These are phyloP conservation scores for Trametes sanguinea DNA, from an alignment of 768 basidiomycete species.

Conservation along the genomic window DNA sequence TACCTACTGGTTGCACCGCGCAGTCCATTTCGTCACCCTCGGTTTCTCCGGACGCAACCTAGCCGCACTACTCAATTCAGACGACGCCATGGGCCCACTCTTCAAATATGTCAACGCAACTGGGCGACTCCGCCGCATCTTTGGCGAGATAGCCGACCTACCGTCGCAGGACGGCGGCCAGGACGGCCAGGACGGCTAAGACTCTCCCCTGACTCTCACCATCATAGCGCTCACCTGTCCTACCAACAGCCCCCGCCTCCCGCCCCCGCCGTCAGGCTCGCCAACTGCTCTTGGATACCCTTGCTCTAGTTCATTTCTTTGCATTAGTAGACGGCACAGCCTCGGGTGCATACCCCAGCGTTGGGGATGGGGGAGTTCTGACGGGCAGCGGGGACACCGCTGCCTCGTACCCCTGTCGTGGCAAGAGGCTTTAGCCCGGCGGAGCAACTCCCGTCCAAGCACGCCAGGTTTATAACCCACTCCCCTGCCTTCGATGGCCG, in stretches of 20 bases:
- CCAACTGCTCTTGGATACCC: too few relatives aligned
- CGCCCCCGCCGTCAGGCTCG: not conserved
- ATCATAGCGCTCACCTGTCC: not conserved
- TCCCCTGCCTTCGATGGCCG: not conserved
- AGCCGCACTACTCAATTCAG: not conserved
- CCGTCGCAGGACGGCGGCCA: not conserved
- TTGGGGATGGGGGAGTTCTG: not conserved
- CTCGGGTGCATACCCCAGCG: not conserved
- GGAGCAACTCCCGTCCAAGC: not conserved
- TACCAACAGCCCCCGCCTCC: not conserved
- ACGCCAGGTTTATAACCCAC: not conserved
- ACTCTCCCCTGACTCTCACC: not conserved
- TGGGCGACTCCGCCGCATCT: not conserved
- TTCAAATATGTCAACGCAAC: not conserved
- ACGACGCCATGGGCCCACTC: not conserved
- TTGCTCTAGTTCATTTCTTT: too few relatives aligned
- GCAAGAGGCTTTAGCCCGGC: not conserved
- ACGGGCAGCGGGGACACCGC: not conserved
- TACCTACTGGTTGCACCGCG: too few relatives aligned
- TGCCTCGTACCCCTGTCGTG: not conserved
- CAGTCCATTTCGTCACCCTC: not conserved
- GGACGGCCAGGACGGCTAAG: not conserved
- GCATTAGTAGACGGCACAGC: not conserved
- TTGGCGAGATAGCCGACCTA: not conserved
- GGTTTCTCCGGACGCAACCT: not conserved